Evolutionary conservation across 1,139 yeast species (phyloP).

Genomic region (Nematodospora anomalae): DNA sequence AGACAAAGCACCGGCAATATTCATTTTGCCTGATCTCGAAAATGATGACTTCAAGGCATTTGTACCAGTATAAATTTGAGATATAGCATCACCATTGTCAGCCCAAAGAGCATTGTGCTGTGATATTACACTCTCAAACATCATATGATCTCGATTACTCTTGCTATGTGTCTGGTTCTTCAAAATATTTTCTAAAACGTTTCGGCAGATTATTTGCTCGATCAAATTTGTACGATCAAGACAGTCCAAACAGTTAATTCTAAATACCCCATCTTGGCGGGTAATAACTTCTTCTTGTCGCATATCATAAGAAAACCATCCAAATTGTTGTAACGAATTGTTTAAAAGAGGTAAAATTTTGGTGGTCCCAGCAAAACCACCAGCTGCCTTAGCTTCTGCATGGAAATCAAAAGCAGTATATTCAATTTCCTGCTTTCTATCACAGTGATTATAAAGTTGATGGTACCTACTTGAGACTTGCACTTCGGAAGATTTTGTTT

Average conservation of each 20-base stretch:
- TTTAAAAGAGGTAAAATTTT: conserved; percentile 65
- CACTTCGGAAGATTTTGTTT: conserved; percentile 70
- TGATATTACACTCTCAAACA: conserved; percentile 49
- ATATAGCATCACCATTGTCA: conserved; percentile 95
- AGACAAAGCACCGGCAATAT: conserved; percentile 90
- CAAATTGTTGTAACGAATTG: conserved; percentile 71
- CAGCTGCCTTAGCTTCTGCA: conserved; percentile 76
- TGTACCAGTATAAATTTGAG: conserved; percentile 96
- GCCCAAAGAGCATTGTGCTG: conserved; percentile 92
- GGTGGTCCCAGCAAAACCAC: conserved; percentile 83
- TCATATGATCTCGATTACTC: conserved; percentile 22
- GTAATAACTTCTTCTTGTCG: conserved; percentile 51
- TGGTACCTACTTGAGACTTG: conserved; percentile 70
- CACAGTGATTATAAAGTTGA: conserved; percentile 49
- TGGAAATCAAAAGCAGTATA: conserved; percentile 92
- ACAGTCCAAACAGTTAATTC: conserved; percentile 94
- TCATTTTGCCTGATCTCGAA: conserved; percentile 93
- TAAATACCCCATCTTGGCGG: conserved; percentile 84
- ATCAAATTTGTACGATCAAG: conserved; percentile 90
- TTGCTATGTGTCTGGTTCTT: conserved; percentile 41
- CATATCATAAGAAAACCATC: conserved; percentile 70
- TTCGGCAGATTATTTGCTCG: conserved; percentile 73
- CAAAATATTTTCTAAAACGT: conserved; percentile 64
- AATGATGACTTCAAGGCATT: conserved; percentile 93
- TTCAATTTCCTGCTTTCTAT: conserved; percentile 48